Conservation (phyloP, 192 early-diverging fungal species). For the Coemansia reversa region DNA sequence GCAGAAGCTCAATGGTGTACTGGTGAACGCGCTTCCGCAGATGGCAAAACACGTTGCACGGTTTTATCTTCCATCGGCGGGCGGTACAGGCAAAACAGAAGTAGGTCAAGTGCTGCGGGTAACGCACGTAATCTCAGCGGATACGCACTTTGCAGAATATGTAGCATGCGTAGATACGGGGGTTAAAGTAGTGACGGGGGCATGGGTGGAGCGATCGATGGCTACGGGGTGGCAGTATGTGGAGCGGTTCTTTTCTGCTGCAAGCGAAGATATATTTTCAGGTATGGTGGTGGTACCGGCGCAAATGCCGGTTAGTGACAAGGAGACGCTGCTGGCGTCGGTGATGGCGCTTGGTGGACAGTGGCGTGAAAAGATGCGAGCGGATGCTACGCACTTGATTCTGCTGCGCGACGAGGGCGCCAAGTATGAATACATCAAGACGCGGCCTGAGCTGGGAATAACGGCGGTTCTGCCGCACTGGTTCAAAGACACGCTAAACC, state of each 20-base stretch:
- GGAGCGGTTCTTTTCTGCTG: conserved; percentile 43
- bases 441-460: conserved; percentile 54
- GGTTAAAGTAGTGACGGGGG: conserved; percentile 37
- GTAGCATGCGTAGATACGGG: conserved; percentile 26
- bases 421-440: conserved; percentile 53
- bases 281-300: conserved; percentile 47
- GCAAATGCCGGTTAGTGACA: conserved; percentile 42
- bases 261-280: conserved; percentile 38
- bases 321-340: conserved; percentile 40
- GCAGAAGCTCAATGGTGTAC: conserved; percentile 37
- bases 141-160: conserved; percentile 54
- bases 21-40: conserved; percentile 39
- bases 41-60: conserved; percentile 42
- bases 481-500: conserved; percentile 66
- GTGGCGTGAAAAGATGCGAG: conserved; percentile 45
- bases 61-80: conserved; percentile 21
- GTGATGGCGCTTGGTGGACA: conserved; percentile 53
- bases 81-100: background rate
- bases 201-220: conserved; percentile 45
- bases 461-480: conserved; percentile 70
- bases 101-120: conserved; percentile 4
- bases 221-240: conserved; percentile 32
- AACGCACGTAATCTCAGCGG: conserved; percentile 41
- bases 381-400: conserved; percentile 47
- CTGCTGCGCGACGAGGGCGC: conserved; percentile 32